phyloP scores from a whole-genome alignment of 2,329 filamentous ascomycete genomes.

The Trichoderma sp. region DNA sequence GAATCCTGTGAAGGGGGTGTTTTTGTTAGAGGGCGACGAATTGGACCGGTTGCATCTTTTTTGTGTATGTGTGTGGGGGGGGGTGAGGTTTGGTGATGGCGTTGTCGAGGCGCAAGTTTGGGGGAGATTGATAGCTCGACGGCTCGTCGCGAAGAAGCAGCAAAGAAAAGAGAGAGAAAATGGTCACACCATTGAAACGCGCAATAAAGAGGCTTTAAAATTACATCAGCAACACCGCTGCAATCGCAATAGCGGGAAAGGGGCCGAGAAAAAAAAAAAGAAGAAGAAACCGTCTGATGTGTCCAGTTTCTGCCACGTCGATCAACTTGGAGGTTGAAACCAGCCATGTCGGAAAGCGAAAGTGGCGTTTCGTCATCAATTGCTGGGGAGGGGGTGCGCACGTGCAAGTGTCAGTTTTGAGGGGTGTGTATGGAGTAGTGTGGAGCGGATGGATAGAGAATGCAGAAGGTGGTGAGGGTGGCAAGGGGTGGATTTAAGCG shows the following conservation, averaged over 20 bases:
- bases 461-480: neutral
- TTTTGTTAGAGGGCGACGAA: neutral
- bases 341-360: slow-evolving; percentile 1
- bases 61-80: neutral
- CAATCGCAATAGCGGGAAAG: neutral
- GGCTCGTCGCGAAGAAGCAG: neutral
- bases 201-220: neutral
- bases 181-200: neutral
- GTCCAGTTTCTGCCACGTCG: slow-evolving; percentile 12
- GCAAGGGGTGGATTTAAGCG: neutral
- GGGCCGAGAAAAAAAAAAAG: neutral
- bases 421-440: neutral
- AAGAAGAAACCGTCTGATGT: neutral
- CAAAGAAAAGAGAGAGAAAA: neutral
- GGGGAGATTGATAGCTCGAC: neutral
- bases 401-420: neutral
- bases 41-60: neutral
- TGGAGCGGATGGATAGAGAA: neutral
- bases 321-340: neutral
- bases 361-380: slow-evolving; percentile 14
- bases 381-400: slow-evolving; percentile 4
- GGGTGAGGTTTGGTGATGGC: neutral
- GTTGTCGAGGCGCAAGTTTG: neutral
- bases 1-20: neutral
- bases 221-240: neutral